phyloP scores from a whole-genome alignment of 805 yeast species.

The Jamesozyma gamospora region DNA sequence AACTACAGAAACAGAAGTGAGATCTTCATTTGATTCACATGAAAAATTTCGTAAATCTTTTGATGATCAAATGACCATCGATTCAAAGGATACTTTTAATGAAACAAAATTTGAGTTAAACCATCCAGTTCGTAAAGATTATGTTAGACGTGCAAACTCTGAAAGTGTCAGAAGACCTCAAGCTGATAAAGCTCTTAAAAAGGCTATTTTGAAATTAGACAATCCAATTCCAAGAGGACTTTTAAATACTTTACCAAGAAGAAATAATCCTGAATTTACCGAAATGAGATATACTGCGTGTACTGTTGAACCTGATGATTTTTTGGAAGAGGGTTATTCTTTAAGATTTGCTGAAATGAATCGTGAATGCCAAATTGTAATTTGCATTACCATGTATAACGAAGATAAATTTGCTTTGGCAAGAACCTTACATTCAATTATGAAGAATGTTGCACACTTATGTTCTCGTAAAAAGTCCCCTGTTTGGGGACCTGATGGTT shows the following conservation, averaged over 20 bases:
- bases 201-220: slow-evolving; percentile 58
- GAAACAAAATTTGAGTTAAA: slow-evolving; percentile 30
- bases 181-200: slow-evolving; percentile 42
- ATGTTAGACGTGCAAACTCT: slow-evolving; percentile 49
- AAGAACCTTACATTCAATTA: slow-evolving; percentile 88
- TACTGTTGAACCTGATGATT: slow-evolving; percentile 86
- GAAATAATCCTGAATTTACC: slow-evolving; percentile 86
- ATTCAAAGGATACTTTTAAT: slow-evolving; percentile 27
- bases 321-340: slow-evolving; percentile 69
- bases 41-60: slow-evolving; percentile 47
- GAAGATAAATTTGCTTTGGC: slow-evolving; percentile 87
- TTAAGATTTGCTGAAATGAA: slow-evolving; percentile 77
- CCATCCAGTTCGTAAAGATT: slow-evolving; percentile 28
- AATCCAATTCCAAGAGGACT: slow-evolving; percentile 91
- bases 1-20: slow-evolving; percentile 20
- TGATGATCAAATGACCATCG: slow-evolving; percentile 28
- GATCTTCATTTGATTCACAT: slow-evolving; percentile 15
- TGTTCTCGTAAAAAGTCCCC: slow-evolving; percentile 71
- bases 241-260: slow-evolving; percentile 71
- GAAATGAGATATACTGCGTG: slow-evolving; percentile 97
- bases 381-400: slow-evolving; percentile 95
- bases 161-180: slow-evolving; percentile 55
- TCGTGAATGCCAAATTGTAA: slow-evolving; percentile 83
- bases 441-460: slow-evolving; percentile 83
- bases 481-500: slow-evolving; percentile 92